Evolutionary conservation across 2,329 filamentous ascomycete species (phyloP), one percentile per base, ranked within the genome.

Genomic region (Triangularia setosa): DNA sequence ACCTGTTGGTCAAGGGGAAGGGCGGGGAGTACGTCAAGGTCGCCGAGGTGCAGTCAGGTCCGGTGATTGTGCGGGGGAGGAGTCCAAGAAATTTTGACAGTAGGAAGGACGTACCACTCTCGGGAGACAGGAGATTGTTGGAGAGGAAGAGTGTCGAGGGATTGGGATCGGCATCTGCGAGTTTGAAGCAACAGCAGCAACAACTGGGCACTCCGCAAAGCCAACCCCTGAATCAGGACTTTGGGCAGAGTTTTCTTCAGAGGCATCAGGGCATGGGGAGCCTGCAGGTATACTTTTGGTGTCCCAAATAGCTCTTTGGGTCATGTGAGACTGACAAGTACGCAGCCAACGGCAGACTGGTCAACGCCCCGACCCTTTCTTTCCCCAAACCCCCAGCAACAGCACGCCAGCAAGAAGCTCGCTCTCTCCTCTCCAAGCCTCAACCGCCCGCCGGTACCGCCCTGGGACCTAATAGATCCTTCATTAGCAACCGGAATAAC

Each of bases 51-150:
- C 89, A 90, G 69, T 97, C 93, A 1, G 92, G 92, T 0, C 91
- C 94, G n/a, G 92, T 98, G 64, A 97, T 98, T 70, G 94, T 98
- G 35, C 89, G 94, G 63, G 94, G 94, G 33, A 87, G 94, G 64
- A 97, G 93, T 74, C 94, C 94, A 0, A 85, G 94, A 63, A 98
- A 98, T 73, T 98, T 98, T 75, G 93, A 97, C 73, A 93, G 91
- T 61, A 86, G 91, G 65, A 96, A 95, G 74, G 92, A 96, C 72
- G 86, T 94, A 60, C 90, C 91, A 1, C 79, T 96, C 58, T 90
- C 87, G 1, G 78, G 78, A 5, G 82, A 84, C 21, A 83, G 80
- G 72, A 79, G 79, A 65, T 56, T 60, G 21, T 53, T 75, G 16
- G 82, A 84, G 65, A 78, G 79, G 65, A 79, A 79, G 69, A 75